Evolutionary conservation across 2,329 filamentous ascomycete species (phyloP).

Genomic region (Cladophialophora psammophila): DNA sequence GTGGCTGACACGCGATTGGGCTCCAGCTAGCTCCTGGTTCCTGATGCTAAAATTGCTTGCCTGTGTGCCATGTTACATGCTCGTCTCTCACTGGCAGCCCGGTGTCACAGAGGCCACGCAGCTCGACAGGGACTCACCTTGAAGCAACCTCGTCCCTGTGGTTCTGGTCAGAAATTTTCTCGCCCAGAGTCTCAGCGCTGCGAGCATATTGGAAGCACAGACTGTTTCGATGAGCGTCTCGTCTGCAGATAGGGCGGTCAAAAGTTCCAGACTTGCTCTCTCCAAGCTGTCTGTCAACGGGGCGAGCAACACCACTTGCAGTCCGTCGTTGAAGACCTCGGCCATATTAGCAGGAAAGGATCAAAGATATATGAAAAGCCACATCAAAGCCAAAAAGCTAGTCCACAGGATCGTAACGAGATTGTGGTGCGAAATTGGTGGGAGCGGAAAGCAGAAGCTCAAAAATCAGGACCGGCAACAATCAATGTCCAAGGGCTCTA

Average conservation of each 20-base stretch:
- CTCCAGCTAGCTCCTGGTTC: constrained; percentile 23
- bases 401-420: constrained; percentile 19
- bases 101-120: constrained; percentile 27
- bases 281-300: neutral
- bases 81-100: constrained; percentile 20
- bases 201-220: constrained; percentile 19
- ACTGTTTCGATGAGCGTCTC: constrained; percentile 31
- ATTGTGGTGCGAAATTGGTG: constrained; percentile 33
- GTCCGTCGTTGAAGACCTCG: neutral
- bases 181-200: constrained; percentile 11
- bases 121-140: constrained; percentile 20
- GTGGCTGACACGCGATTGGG: constrained; percentile 31
- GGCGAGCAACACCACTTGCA: neutral
- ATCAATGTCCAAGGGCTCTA: neutral
- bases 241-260: constrained; percentile 7
- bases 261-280: neutral
- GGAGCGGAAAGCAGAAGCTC: constrained; percentile 20
- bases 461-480: constrained; percentile 15
- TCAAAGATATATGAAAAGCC: constrained; percentile 13
- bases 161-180: constrained; percentile 13
- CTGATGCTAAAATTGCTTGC: constrained; percentile 34
- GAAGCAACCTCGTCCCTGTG: constrained; percentile 11
- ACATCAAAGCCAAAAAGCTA: constrained; percentile 9
- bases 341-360: neutral
- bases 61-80: constrained; percentile 14